These are phyloP conservation scores for Skeletonema potamos DNA, from an alignment of 108 stramenopile genomes.

Conservation along the genomic window DNA sequence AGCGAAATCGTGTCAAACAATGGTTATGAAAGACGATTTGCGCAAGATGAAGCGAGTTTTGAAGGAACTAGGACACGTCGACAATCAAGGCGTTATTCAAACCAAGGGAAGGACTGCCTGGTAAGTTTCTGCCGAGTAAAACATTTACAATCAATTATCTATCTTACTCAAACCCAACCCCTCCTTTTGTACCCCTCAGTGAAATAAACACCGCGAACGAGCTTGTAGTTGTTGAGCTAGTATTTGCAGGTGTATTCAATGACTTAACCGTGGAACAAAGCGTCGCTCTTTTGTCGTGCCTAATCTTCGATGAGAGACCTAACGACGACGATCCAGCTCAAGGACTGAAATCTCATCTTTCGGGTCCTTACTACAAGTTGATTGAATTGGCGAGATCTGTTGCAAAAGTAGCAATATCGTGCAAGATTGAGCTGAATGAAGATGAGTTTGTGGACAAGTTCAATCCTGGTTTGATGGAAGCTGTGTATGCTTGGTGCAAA, in stretches of 20 bases:
- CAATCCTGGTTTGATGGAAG: conserved; percentile 97
- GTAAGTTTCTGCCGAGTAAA: neutral
- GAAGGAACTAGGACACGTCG: conserved; percentile 92
- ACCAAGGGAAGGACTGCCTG: conserved; percentile 98
- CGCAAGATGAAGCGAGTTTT: conserved; percentile 95
- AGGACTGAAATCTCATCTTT: conserved; percentile 73
- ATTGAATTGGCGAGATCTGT: conserved; percentile 85
- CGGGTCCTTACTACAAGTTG: conserved; percentile 79
- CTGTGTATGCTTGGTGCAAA: conserved; percentile 95
- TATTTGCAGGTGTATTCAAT: conserved; percentile 96
- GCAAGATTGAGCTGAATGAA: conserved; percentile 89
- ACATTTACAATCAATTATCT: neutral
- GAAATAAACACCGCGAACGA: conserved; percentile 98
- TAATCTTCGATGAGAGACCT: conserved; percentile 87
- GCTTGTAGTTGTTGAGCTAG: conserved; percentile 94
- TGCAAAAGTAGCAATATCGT: conserved; percentile 82
- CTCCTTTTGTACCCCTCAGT: neutral
- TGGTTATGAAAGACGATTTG: conserved; percentile 96
- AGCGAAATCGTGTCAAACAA: conserved; percentile 74
- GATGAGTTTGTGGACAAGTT: conserved; percentile 87
- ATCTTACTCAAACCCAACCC: neutral
- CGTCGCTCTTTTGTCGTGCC: conserved; percentile 89
- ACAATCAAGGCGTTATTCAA: conserved; percentile 92
- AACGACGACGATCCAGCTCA: conserved; percentile 77
- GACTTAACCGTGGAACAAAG: conserved; percentile 90